phyloP scores from a whole-genome alignment of 768 basidiomycete genomes.

The Solioccasus polychromus region DNA sequence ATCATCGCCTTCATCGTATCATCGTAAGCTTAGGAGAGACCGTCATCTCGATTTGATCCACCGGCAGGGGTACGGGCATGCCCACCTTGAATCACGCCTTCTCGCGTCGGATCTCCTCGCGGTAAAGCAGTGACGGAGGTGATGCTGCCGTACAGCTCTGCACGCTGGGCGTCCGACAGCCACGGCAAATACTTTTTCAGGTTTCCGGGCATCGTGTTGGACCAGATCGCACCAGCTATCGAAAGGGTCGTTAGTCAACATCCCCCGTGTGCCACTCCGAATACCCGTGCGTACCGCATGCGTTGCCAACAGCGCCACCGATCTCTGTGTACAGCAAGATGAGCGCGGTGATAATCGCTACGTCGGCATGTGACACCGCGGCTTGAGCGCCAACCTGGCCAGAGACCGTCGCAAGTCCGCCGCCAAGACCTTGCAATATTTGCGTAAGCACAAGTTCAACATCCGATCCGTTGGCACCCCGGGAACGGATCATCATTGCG shows the following conservation, averaged over 20 bases:
- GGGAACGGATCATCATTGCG: slow-evolving; percentile 67
- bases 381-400: slow-evolving; percentile 64
- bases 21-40: slow-evolving; percentile 40
- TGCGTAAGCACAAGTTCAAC: slow-evolving; percentile 64
- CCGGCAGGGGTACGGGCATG: background rate
- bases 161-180: slow-evolving; percentile 40
- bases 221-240: slow-evolving; percentile 63
- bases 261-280: background rate
- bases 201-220: slow-evolving; percentile 60
- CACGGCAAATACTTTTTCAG: slow-evolving; percentile 55
- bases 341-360: slow-evolving; percentile 65
- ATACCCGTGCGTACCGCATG: slow-evolving; percentile 43
- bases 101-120: slow-evolving; percentile 54
- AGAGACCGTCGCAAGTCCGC: slow-evolving; percentile 61
- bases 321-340: slow-evolving; percentile 69
- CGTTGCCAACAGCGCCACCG: slow-evolving; percentile 64
- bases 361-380: slow-evolving; percentile 59
- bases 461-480: slow-evolving; percentile 54
- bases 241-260: background rate
- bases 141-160: slow-evolving; percentile 54
- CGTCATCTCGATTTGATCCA: background rate
- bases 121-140: slow-evolving; percentile 46
- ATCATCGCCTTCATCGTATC: slow-evolving; percentile 59
- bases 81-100: slow-evolving; percentile 59
- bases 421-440: slow-evolving; percentile 71